Evolutionary conservation across 352 stramenopile genomes (phyloP).

Genomic region (Pythium sp.): DNA sequence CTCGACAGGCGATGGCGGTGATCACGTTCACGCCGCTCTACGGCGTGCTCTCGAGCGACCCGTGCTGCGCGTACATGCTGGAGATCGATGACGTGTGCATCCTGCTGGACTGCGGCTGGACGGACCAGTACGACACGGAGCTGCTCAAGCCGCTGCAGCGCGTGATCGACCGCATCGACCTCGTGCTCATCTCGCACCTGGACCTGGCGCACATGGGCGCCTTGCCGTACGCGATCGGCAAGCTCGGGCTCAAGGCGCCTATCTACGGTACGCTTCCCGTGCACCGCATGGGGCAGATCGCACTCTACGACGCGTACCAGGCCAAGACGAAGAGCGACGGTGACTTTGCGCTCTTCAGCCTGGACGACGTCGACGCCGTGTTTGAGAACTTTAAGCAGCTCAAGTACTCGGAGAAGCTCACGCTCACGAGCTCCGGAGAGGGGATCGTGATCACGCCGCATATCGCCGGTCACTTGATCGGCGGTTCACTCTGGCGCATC

Average conservation of each 20-base stretch:
- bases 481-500: conserved; percentile 93
- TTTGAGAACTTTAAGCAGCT: conserved; percentile 92
- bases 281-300: conserved; percentile 96
- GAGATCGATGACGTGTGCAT: conserved; percentile 92
- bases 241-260: conserved; percentile 79
- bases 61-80: conserved; percentile 85
- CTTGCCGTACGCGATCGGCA: conserved; percentile 87
- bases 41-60: conserved; percentile 76
- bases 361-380: conserved; percentile 94
- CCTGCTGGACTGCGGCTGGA: conserved; percentile 90
- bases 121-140: conserved; percentile 84
- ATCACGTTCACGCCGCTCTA: conserved; percentile 92
- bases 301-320: conserved; percentile 94
- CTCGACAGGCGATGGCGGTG: conserved; percentile 62
- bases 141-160: conserved; percentile 79
- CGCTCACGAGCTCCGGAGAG: conserved; percentile 77
- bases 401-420: conserved; percentile 95
- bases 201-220: conserved; percentile 90
- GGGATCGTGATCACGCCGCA: conserved; percentile 94
- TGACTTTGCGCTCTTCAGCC: conserved; percentile 86
- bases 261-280: conserved; percentile 94
- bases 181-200: conserved; percentile 89
- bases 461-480: conserved; percentile 92
- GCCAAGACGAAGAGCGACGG: conserved; percentile 91
- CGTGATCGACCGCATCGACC: conserved; percentile 83